Evolutionary conservation across 495 filamentous ascomycete species (phyloP), one percentile per base, ranked within the genome.

Genomic region (Hypoxylon rickii): DNA sequence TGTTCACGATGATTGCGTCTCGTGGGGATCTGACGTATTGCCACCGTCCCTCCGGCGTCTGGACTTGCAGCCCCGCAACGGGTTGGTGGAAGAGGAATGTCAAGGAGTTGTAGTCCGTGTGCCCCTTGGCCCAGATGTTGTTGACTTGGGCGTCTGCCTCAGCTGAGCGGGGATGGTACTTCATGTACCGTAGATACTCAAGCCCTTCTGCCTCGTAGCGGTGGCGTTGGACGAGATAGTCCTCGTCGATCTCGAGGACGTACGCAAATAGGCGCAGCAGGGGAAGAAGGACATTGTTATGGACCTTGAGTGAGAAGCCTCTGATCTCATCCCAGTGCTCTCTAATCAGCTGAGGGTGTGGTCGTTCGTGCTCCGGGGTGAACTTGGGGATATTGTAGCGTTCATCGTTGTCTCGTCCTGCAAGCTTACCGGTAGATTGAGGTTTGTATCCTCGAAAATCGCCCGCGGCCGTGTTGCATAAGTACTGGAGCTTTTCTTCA

Each of bases 341-440:
- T 7, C 60, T 44, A 37, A 82, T 68, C 7, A 82, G 58, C 4
- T 67, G 65, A 0, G 78, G 78, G 29, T 80, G 79, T 3, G 62
- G 48, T 0, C 73, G 64, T 36, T 75, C 73, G 44, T 74, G 63
- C 13, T 75, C 69, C 0, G 73, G 70, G 2, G 72, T 76, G 61
- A 78, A 79, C 49, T 84, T 84, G 12, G 75, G 73, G 40, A 84
- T 76, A 51, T 84, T 83, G 62, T 79, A 82, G 7, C 75, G 70
- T 63, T 84, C 80, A 17, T 76, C 71, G 22, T 83, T 85, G 63
- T 85, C 81, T 18, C 67, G 68, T 18, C 17, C 61, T 15, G 33
- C 72, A 51, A 48, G 62, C 41, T 44, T 70, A 45, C 48, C 72
- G 44, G 58, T 68, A 47, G 67, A 70, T 19, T 58, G 41, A 7